Percentiles rank a stretch among this genome's conserved stretches.
phyloP scores from a whole-genome alignment of 805 yeast species.

The Hagleromyces aurorensis region DNA sequence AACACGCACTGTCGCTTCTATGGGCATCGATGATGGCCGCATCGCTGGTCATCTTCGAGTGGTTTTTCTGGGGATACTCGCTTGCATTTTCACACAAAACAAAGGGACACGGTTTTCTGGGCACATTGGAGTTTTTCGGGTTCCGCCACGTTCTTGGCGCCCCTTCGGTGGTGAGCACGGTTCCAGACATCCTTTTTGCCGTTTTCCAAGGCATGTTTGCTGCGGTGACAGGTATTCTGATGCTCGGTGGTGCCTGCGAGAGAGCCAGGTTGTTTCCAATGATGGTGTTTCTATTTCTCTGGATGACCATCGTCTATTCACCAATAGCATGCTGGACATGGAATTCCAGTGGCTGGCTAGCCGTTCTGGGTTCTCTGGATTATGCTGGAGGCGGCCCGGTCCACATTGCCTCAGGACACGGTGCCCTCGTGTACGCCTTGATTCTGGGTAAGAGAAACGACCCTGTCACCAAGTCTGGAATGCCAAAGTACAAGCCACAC shows the following conservation, averaged over 20 bases:
- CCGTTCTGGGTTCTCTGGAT: slow-evolving; percentile 75
- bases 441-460: slow-evolving; percentile 89
- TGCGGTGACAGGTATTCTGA: slow-evolving; percentile 80
- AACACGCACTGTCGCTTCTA: slow-evolving; percentile 86
- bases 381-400: slow-evolving; percentile 99
- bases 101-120: slow-evolving; percentile 58
- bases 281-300: slow-evolving; percentile 88
- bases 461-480: slow-evolving; percentile 49
- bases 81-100: slow-evolving; percentile 70
- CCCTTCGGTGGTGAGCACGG: slow-evolving; percentile 52
- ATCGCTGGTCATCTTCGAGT: slow-evolving; percentile 78
- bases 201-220: slow-evolving; percentile 98
- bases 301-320: slow-evolving; percentile 94
- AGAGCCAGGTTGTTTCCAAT: slow-evolving; percentile 93
- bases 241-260: slow-evolving; percentile 98
- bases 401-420: slow-evolving; percentile 89
- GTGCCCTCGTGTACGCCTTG: slow-evolving; percentile 90
- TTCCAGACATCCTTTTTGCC: slow-evolving; percentile 89
- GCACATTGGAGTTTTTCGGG: slow-evolving; percentile 74
- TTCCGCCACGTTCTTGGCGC: slow-evolving; percentile 77
- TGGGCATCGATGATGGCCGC: slow-evolving; percentile 94
- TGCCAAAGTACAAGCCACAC: slow-evolving; percentile 91
- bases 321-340: slow-evolving; percentile 98
- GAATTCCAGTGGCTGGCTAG: slow-evolving; percentile 91
- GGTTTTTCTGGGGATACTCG: slow-evolving; percentile 99